phyloP scores from a whole-genome alignment of 2,329 filamentous ascomycete genomes.

The Fonsecaea monophora region DNA sequence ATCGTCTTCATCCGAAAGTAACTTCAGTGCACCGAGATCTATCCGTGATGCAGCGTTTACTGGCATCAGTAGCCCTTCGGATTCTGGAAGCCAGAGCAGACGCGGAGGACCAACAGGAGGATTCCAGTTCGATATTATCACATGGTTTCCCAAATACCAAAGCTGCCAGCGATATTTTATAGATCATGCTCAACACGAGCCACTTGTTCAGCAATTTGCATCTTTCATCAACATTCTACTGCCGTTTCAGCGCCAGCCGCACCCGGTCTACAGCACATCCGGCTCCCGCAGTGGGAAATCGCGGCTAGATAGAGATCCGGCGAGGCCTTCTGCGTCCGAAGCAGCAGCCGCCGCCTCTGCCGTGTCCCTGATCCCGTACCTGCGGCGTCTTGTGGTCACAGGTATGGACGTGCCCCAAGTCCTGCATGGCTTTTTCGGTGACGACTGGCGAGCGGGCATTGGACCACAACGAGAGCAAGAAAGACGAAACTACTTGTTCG shows the following conservation, averaged over 20 bases:
- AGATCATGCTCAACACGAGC: constrained; percentile 84
- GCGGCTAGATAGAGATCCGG: constrained; percentile 28
- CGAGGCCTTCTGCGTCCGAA: constrained; percentile 26
- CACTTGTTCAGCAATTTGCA: constrained; percentile 82
- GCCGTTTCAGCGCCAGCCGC: constrained; percentile 74
- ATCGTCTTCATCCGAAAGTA: constrained; percentile 39
- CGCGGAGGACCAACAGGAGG: constrained; percentile 40
- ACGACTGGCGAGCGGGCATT: constrained; percentile 83
- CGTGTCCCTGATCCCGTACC: constrained; percentile 83
- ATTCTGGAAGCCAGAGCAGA: constrained; percentile 30
- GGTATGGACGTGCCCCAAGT: constrained; percentile 86
- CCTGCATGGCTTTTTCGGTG: constrained; percentile 96
- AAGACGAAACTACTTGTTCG: constrained; percentile 91
- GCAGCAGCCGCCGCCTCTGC: constrained; percentile 44
- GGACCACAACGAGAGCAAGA: constrained; percentile 86
- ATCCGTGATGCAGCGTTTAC: constrained; percentile 32
- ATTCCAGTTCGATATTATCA: constrained; percentile 71
- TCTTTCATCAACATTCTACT: constrained; percentile 91
- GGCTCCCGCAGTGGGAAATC: constrained; percentile 34
- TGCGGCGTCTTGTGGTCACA: constrained; percentile 86
- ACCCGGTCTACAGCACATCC: constrained; percentile 56
- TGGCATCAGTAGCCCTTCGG: constrained; percentile 32
- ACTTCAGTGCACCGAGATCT: constrained; percentile 28
- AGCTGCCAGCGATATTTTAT: constrained; percentile 91
- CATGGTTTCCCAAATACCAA: constrained; percentile 91